A percentile compares a stretch with the other conserved stretches of the same genome.
phyloP scores from a whole-genome alignment of 2,329 filamentous ascomycete genomes.

The Zasmidium angulare region DNA sequence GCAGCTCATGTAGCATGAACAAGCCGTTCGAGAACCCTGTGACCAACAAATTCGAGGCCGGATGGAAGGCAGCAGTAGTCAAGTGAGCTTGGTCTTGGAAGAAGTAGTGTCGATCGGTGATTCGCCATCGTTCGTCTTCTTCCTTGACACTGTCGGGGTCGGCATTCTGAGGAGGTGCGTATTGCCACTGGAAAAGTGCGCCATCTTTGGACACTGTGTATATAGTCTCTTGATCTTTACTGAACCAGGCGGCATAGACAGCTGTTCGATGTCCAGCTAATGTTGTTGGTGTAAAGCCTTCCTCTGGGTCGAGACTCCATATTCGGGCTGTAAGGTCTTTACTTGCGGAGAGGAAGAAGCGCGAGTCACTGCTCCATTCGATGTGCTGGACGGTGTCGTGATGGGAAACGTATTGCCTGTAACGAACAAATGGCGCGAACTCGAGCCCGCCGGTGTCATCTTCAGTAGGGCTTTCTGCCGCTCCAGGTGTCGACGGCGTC shows the following conservation, averaged over 20 bases:
- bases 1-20: conserved; percentile 93
- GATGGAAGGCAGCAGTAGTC: conserved; percentile 86
- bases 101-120: conserved; percentile 89
- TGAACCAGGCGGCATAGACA: conserved; percentile 95
- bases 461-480: conserved; percentile 45
- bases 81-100: conserved; percentile 86
- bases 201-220: conserved; percentile 97
- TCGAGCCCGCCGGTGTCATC: conserved; percentile 80
- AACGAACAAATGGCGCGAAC: conserved; percentile 89
- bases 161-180: conserved; percentile 58
- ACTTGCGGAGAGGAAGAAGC: conserved; percentile 89
- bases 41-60: conserved; percentile 85
- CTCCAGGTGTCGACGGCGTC: conserved; percentile 76
- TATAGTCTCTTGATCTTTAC: conserved; percentile 88
- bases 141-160: conserved; percentile 56
- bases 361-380: conserved; percentile 93
- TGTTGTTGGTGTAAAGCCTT: conserved; percentile 85
- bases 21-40: conserved; percentile 93
- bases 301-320: conserved; percentile 88
- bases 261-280: conserved; percentile 87
- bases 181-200: conserved; percentile 93
- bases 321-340: conserved; percentile 91
- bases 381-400: conserved; percentile 84
- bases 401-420: conserved; percentile 83
- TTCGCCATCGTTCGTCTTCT: conserved; percentile 80